A percentile compares a stretch with the other conserved stretches of the same genome.
phyloP scores from a whole-genome alignment of 257 asterid genomes.

The Linderniella brevidens region DNA sequence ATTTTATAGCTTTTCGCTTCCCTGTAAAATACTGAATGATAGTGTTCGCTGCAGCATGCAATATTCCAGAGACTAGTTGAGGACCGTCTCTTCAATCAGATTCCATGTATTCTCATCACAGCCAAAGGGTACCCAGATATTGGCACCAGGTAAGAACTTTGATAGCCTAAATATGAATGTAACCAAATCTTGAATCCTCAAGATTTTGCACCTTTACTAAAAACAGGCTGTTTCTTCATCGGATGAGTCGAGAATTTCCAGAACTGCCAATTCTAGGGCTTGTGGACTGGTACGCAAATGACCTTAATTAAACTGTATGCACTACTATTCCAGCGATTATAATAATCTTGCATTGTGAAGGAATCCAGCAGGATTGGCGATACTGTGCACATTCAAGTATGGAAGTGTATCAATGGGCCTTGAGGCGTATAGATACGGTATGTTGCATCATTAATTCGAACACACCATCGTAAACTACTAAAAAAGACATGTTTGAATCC shows the following conservation, averaged over 20 bases:
- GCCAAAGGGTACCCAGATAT: constrained; percentile 97
- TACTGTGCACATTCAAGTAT: constrained; percentile 82
- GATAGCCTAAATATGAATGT: too few species aligned
- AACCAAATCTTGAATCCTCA: too few species aligned
- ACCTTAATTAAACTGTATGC: neutral
- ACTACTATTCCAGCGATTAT: neutral
- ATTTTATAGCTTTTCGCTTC: constrained; percentile 1
- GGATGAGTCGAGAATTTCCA: constrained; percentile 53
- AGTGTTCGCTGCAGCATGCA: constrained; percentile 52
- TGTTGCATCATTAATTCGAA: neutral
- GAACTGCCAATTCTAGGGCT: constrained; percentile 65
- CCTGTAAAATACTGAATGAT: neutral
- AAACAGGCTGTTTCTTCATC: constrained; percentile 64
- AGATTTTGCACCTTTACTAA: neutral
- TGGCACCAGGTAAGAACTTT: constrained; percentile 49
- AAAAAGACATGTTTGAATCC: constrained; percentile 3
- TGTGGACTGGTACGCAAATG: constrained; percentile 58
- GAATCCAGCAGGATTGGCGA: constrained; percentile 96
- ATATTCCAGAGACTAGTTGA: constrained; percentile 90
- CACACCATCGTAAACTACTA: constrained; percentile 1
- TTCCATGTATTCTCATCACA: constrained; percentile 77
- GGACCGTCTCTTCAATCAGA: constrained; percentile 63
- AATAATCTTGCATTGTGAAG: constrained; percentile 17
- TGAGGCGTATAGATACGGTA: constrained; percentile 90
- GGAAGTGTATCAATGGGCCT: constrained; percentile 93